A percentile compares a stretch with the other conserved stretches of the same genome.
phyloP scores from a whole-genome alignment of 108 stramenopile genomes.

The Nitzschia palea region DNA sequence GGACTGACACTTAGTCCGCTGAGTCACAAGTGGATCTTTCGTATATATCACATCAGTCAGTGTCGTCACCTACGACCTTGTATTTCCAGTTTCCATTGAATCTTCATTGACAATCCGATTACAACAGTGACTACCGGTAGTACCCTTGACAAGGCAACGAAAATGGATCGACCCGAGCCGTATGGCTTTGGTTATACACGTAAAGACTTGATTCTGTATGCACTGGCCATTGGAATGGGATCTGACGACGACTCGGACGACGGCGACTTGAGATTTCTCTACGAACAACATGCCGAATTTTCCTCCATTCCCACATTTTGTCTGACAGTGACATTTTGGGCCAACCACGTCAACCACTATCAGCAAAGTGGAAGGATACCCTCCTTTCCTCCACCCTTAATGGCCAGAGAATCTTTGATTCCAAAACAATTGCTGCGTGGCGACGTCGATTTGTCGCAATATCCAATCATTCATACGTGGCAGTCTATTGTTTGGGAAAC shows the following conservation, averaged over 20 bases:
- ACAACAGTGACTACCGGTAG: no score
- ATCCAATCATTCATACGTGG: conserved; percentile 68
- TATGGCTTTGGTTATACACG: conserved; percentile 7
- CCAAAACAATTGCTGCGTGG: conserved; percentile 32
- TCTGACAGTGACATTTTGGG: conserved; percentile 54
- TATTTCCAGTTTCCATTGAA: no score
- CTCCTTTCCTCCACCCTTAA: conserved; percentile 69
- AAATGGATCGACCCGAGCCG: not conserved
- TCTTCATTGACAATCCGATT: no score
- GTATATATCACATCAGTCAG: no score
- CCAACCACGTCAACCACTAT: conserved; percentile 8
- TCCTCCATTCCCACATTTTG: conserved; percentile 62
- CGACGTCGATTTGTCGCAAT: conserved; percentile 12
- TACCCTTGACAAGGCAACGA: not conserved
- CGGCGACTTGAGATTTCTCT: conserved; percentile 57
- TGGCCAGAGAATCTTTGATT: conserved; percentile 33
- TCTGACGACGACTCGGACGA: conserved; percentile 20
- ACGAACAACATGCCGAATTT: conserved; percentile 64
- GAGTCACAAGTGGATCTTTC: no score
- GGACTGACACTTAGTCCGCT: no score
- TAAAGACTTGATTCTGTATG: conserved; percentile 66
- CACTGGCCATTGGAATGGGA: conserved; percentile 75
- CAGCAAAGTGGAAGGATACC: conserved; percentile 39
- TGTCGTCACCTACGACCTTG: no score
- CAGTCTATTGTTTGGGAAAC: conserved; percentile 60